Conservation (phyloP, 2,329 filamentous ascomycete genomes). For the Calycina herbarum region DNA sequence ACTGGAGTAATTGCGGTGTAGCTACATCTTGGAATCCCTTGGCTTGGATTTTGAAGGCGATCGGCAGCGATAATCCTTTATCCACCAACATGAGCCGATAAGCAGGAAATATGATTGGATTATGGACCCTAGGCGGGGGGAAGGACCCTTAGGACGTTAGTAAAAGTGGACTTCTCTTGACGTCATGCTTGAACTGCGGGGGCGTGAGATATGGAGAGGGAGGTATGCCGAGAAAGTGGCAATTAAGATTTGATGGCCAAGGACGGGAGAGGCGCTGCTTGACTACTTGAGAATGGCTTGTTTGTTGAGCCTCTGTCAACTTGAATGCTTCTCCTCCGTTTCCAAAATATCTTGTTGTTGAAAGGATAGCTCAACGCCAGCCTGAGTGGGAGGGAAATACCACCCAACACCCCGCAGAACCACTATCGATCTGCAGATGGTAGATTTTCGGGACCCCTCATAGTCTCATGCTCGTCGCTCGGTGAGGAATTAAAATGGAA, state of each 20-base stretch:
- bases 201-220: background rate
- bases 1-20: background rate
- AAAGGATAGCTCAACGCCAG: background rate
- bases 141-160: background rate
- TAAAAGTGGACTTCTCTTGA: conserved; percentile 9
- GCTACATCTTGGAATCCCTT: background rate
- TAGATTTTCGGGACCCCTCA: background rate
- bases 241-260: background rate
- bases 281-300: background rate
- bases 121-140: background rate
- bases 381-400: background rate
- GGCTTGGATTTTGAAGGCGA: conserved; percentile 3
- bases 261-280: background rate
- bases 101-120: conserved; percentile 7
- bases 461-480: background rate
- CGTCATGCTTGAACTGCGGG: conserved; percentile 10
- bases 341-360: background rate
- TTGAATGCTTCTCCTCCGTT: background rate
- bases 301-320: background rate
- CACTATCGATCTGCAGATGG: background rate
- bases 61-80: conserved; percentile 3
- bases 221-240: conserved; percentile 8
- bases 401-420: background rate
- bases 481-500: background rate
- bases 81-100: conserved; percentile 2